Evolutionary conservation across 2,329 filamentous ascomycete genomes (phyloP).

Genomic region (Trematosphaeria pertusa): DNA sequence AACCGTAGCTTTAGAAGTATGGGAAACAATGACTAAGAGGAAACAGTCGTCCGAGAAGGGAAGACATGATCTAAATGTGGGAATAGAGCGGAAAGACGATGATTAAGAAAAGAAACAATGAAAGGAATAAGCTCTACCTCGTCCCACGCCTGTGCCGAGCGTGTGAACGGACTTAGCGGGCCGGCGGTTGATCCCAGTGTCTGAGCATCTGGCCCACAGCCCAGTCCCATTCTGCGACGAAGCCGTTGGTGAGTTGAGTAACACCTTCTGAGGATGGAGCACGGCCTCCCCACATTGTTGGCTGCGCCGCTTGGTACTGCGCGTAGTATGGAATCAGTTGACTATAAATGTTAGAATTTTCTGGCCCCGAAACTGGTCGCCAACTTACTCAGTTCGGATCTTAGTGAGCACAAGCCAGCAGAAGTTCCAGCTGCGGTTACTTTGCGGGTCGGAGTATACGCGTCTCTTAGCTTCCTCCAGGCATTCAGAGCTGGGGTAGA

Average conservation of each 20-base stretch:
- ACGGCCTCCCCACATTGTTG: slow-evolving; percentile 73
- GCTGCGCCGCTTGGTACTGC: slow-evolving; percentile 64
- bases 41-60: too few relatives aligned
- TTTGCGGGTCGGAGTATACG: slow-evolving; percentile 69
- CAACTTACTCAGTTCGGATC: slow-evolving; percentile 69
- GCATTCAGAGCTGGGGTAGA: slow-evolving; percentile 61
- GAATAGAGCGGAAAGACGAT: too few relatives aligned
- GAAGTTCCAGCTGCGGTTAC: slow-evolving; percentile 76
- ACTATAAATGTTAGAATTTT: slow-evolving; percentile 52
- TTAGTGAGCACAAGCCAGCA: slow-evolving; percentile 75
- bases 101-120: too few relatives aligned
- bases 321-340: slow-evolving; percentile 69
- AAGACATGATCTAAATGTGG: too few relatives aligned
- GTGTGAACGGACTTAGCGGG: too few relatives aligned
- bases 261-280: slow-evolving; percentile 64
- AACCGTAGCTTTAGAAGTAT: too few relatives aligned
- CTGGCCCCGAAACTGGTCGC: too few relatives aligned
- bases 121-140: too few relatives aligned
- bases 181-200: slow-evolving; percentile 70
- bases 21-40: too few relatives aligned
- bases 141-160: too few relatives aligned
- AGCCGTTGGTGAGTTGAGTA: slow-evolving; percentile 66
- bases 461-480: slow-evolving; percentile 70
- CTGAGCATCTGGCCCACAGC: slow-evolving; percentile 71
- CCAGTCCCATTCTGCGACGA: slow-evolving; percentile 70